phyloP scores from a whole-genome alignment of 1,284 basidiomycete species.

The Coriolopsis trogii region DNA sequence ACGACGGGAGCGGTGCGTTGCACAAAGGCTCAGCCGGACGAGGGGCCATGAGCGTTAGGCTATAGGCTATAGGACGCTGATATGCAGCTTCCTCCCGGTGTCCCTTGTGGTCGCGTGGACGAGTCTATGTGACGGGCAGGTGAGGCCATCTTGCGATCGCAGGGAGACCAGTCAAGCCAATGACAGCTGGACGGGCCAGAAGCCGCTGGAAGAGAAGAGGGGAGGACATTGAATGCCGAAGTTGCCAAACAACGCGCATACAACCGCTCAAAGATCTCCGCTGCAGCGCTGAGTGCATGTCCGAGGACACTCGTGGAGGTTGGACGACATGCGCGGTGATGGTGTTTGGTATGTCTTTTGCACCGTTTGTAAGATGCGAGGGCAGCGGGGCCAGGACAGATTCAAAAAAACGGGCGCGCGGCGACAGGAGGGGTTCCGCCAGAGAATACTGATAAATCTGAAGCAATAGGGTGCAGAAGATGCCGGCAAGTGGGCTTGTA shows the following conservation, averaged over 20 bases:
- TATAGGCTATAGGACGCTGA: slow-evolving; percentile 7
- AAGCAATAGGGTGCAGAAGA: background rate
- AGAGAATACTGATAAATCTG: background rate
- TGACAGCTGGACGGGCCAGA: background rate
- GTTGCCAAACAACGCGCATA: background rate
- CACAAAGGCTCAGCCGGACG: background rate
- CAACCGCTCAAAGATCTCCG: background rate
- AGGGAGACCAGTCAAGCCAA: background rate
- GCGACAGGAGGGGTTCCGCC: background rate
- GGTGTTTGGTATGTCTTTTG: too few relatives aligned
- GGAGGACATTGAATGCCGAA: background rate
- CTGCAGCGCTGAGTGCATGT: background rate
- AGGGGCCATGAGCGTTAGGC: slow-evolving; percentile 8
- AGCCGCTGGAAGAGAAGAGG: background rate
- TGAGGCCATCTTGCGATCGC: background rate
- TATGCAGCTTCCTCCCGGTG: slow-evolving; percentile 5
- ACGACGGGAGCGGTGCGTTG: too few relatives aligned
- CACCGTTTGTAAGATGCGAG: too few relatives aligned
- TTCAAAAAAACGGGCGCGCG: too few relatives aligned
- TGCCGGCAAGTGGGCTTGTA: too few relatives aligned
- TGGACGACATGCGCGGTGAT: too few relatives aligned
- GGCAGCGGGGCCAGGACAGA: too few relatives aligned
- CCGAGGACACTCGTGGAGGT: background rate
- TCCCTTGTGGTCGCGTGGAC: background rate
- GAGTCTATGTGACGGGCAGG: background rate